These are phyloP conservation scores for Allantophomopsis cytisporea DNA, from an alignment of 2,329 filamentous ascomycete genomes.

Conservation along the genomic window DNA sequence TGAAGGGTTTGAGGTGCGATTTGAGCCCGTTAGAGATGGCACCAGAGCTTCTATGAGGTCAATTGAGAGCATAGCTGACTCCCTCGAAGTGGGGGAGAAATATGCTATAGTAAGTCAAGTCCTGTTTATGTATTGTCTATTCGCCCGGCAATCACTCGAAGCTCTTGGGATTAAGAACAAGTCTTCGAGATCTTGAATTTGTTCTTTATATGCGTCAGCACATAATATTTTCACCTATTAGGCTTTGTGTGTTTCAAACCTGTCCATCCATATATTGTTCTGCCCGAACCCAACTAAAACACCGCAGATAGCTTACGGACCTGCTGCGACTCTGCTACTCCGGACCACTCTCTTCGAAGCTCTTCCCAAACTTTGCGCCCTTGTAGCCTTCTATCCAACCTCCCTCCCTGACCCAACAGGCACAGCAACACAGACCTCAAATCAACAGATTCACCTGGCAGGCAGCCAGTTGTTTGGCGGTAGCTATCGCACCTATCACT, in stretches of 20 bases:
- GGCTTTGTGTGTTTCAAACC: too few relatives aligned
- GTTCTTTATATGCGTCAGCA: too few relatives aligned
- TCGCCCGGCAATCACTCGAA: too few relatives aligned
- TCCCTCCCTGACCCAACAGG: slow-evolving; percentile 33
- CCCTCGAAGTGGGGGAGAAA: slow-evolving; percentile 35
- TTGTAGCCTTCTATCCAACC: slow-evolving; percentile 51
- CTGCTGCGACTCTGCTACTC: slow-evolving; percentile 1
- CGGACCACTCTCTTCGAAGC: slow-evolving; percentile 16
- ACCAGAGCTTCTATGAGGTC: slow-evolving; percentile 22
- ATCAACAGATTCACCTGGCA: slow-evolving; percentile 18
- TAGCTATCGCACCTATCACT: slow-evolving; percentile 2
- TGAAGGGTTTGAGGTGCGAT: slow-evolving; percentile 45
- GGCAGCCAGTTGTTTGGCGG: slow-evolving; percentile 1
- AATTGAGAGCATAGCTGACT: slow-evolving; percentile 29
- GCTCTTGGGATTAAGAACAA: too few relatives aligned
- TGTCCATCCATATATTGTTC: too few relatives aligned
- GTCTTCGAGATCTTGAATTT: too few relatives aligned
- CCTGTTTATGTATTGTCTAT: slow-evolving; percentile 23
- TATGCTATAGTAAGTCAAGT: slow-evolving; percentile 46
- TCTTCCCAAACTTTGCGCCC: slow-evolving; percentile 39
- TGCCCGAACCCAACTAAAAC: slow-evolving; percentile 10
- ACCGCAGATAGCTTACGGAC: slow-evolving; percentile 1
- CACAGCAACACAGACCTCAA: slow-evolving; percentile 18
- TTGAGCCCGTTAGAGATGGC: slow-evolving; percentile 15
- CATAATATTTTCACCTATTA: too few relatives aligned